Percentiles rank a stretch among this genome's conserved stretches.
These are phyloP conservation scores for Candida glucosophila DNA, from an alignment of 1,139 yeast species.

Conservation along the genomic window DNA sequence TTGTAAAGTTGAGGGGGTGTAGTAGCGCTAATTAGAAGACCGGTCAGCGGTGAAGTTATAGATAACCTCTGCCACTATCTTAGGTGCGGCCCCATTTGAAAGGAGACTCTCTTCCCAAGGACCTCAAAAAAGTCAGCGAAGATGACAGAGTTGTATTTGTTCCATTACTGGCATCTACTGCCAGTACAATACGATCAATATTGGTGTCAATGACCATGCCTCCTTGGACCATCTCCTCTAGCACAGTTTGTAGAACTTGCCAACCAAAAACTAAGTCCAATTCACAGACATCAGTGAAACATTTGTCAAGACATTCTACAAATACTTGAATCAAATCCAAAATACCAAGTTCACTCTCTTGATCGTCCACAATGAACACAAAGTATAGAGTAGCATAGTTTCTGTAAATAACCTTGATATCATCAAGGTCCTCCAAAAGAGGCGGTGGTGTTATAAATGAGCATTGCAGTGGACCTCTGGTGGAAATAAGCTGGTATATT, in stretches of 20 bases:
- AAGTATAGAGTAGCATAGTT: conserved; percentile 93
- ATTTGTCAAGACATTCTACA: conserved; percentile 87
- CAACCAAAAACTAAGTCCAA: conserved; percentile 93
- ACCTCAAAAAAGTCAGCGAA: conserved; percentile 24
- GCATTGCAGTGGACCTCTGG: conserved; percentile 64
- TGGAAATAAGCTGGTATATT: conserved; percentile 61
- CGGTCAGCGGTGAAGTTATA: too few relatives aligned
- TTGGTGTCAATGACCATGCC: conserved; percentile 99
- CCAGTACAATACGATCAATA: conserved; percentile 72
- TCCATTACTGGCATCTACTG: conserved; percentile 56
- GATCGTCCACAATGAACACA: conserved; percentile 92
- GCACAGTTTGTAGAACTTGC: conserved; percentile 89
- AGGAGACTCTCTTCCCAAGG: conserved; percentile 37
- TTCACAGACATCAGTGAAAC: conserved; percentile 92
- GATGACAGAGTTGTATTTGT: conserved; percentile 21
- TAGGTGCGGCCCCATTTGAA: conserved; percentile 28
- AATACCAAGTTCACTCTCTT: conserved; percentile 90
- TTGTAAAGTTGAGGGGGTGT: too few relatives aligned
- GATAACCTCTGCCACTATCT: too few relatives aligned
- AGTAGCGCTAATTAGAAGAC: too few relatives aligned
- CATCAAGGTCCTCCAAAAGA: conserved; percentile 61
- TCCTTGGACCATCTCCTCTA: conserved; percentile 91
- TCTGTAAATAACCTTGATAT: conserved; percentile 82
- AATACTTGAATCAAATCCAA: conserved; percentile 91
- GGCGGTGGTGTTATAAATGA: conserved; percentile 79